Conservation (phyloP, 2,329 filamentous ascomycete genomes). For the Drechslerella stenobrocha region DNA sequence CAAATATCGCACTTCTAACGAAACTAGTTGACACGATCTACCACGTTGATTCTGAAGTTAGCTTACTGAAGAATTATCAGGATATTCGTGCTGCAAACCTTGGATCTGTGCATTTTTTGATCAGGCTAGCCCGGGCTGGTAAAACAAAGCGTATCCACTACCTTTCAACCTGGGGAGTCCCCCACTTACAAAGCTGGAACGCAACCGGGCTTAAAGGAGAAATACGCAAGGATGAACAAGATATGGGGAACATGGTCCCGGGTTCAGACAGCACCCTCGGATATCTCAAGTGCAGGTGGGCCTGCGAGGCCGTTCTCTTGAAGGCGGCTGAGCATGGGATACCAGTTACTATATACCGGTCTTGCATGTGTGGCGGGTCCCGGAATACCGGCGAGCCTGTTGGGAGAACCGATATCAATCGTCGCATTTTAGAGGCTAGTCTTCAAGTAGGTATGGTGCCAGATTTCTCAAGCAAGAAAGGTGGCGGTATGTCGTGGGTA, state of each 20-base stretch:
- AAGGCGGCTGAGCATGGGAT: constrained; percentile 19
- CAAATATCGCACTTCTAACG: constrained; percentile 13
- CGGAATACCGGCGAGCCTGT: constrained; percentile 11
- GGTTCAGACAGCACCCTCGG: constrained; percentile 20
- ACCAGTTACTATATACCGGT: constrained; percentile 17
- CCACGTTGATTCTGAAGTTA: constrained; percentile 24
- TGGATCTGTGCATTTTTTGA: constrained; percentile 21
- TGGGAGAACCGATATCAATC: constrained; percentile 26
- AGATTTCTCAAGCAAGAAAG: constrained; percentile 23
- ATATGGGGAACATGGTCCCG: constrained; percentile 20
- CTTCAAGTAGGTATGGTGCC: constrained; percentile 24
- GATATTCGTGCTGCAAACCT: constrained; percentile 26
- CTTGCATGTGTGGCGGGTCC: constrained; percentile 26
- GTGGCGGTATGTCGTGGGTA: constrained; percentile 27
- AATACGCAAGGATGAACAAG: constrained; percentile 17
- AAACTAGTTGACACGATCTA: constrained; percentile 24
- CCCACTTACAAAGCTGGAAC: constrained; percentile 26
- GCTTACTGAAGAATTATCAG: constrained; percentile 24
- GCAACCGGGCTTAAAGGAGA: constrained; percentile 17
- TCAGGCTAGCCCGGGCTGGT: constrained; percentile 10
- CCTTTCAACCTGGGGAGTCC: constrained; percentile 24
- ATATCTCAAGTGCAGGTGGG: constrained; percentile 26
- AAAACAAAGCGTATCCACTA: constrained; percentile 25
- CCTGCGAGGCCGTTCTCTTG: constrained; percentile 19
- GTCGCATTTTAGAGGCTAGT: constrained; percentile 27